Base-by-base conservation (phyloP, 192 early-diverging fungal species). In the Mycoemilia scoparia region DNA sequence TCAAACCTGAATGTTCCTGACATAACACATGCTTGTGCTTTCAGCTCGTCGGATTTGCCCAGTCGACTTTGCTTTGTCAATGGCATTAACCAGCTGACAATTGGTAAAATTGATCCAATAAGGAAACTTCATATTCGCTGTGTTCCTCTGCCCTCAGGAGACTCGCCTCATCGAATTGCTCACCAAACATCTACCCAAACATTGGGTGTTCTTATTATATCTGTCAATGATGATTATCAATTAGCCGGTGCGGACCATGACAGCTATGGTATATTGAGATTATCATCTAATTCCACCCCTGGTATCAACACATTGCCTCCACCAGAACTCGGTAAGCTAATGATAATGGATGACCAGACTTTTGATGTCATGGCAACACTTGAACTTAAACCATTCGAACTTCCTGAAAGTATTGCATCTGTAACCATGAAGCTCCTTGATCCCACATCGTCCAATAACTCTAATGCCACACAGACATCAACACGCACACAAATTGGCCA, bases 1-100 rank as follows among this genome's bases (percentile, higher is more conserved):
- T 84, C 84, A 3, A 79, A 73, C 31, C 76, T 97, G 24, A 90
- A 95, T 45, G 44, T 47, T 13, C 43, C 70, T 60, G 71, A 76
- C 29, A 67, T 82, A 4, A 46, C 54, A n/a, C 56, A 70, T 32
- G 69, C 76, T 15, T 68, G 72, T 5, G 51, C 76, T 0, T 77
- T 91, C 39, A 64, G 54, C 25, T 71, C 64, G 21, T 41, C 42
- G 0, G 27, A 38, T 0, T 66, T 65, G 20, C 62, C 70, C 1
- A 49, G 64, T 21, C 63, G 70, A 0, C 36, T 87, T 11, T 76
- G 77, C 2, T 50, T 92, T 23, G 74, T 70, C 52, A 18, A 39
- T n/a, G n/a, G n/a, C n/a, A n/a, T n/a, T n/a, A n/a, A n/a, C n/a
- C n/a, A n/a, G n/a, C n/a, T n/a, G n/a, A n/a, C n/a, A n/a, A n/a